Base-by-base conservation (phyloP, 805 yeast genomes). In the Candida ascalaphidarum region DNA sequence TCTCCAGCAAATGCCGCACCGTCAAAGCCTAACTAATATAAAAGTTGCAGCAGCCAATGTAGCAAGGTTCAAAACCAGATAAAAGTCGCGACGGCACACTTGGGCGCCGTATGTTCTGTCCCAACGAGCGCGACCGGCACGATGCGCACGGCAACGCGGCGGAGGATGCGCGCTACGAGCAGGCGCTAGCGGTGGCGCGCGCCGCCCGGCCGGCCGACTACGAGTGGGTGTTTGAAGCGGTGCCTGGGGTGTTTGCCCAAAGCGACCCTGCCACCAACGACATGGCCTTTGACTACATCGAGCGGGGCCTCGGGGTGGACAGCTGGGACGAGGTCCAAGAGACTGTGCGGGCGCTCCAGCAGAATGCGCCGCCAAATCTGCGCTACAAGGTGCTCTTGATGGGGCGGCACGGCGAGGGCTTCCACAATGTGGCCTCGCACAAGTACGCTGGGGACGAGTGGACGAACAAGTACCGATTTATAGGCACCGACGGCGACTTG, bases 371-470 rank as follows among this genome's bases (percentile, higher is more conserved):
- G 4, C 27, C 14, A 2, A 37, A 43, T 29, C 41, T 32, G 14
- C 19, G 26, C 20, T 49, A 48, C 36, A 49, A 48, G 31, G 29
- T 46, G 19, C 22, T 49, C 19, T 38, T 43, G 22, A 39, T 49
- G 26, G 52, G 52, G 12, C 35, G 54, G 13, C 54, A 49, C 25
- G 54, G 54, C 20, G 50, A 49, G 25, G 54, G 54, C 8, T 48
- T 36, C 41, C 54, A 48, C 32, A 49, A 49, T 19, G 29, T 36
- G 7, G 40, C 41, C 10, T 43, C 41, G 16, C 43, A 38, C 15
- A 40, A 46, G 34, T 48, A 46, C 30, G 41, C 48, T 19, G 29
- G 37, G 11, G 39, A 36, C 7, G 44, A 36, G 2, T 49, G 54
- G 54, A 22, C 40, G 28, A 33, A 25, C 3, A 48, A 46, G 25